Conservation (phyloP, 768 basidiomycete genomes). For the Suillus occidentalis region DNA sequence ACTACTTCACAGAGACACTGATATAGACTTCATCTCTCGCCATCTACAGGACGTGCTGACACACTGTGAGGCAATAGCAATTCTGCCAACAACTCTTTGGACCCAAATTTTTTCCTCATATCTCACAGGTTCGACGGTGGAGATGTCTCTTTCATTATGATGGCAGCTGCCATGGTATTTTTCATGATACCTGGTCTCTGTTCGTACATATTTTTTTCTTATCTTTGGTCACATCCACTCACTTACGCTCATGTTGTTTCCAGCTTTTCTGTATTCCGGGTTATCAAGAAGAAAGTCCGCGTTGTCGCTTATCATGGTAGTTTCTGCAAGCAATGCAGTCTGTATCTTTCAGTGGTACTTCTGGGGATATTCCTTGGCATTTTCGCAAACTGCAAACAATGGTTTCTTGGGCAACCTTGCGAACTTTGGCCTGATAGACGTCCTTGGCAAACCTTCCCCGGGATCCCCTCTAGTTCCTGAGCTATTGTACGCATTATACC, state of each 20-base stretch:
- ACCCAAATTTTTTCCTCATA: constrained; percentile 10
- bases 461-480: constrained; percentile 82
- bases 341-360: constrained; percentile 81
- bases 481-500: constrained; percentile 82
- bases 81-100: not conserved
- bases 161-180: constrained; percentile 69
- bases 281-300: constrained; percentile 71
- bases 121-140: constrained; percentile 61
- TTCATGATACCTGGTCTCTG: constrained; percentile 81
- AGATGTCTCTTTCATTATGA: constrained; percentile 68
- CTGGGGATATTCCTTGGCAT: constrained; percentile 84
- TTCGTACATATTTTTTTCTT: constrained; percentile 24
- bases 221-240: constrained; percentile 5
- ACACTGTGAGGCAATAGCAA: constrained; percentile 23
- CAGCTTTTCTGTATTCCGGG: constrained; percentile 75
- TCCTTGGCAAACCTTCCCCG: constrained; percentile 69
- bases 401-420: constrained; percentile 80
- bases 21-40: constrained; percentile 9
- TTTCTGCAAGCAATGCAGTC: constrained; percentile 70
- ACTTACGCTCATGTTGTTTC: constrained; percentile 7
- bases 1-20: not conserved
- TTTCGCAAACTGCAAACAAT: constrained; percentile 73
- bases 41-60: constrained; percentile 15
- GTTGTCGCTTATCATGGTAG: constrained; percentile 71
- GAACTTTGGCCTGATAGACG: constrained; percentile 74